phyloP scores from a whole-genome alignment of 257 asterid species.

The Galeopsis tetrahit region DNA sequence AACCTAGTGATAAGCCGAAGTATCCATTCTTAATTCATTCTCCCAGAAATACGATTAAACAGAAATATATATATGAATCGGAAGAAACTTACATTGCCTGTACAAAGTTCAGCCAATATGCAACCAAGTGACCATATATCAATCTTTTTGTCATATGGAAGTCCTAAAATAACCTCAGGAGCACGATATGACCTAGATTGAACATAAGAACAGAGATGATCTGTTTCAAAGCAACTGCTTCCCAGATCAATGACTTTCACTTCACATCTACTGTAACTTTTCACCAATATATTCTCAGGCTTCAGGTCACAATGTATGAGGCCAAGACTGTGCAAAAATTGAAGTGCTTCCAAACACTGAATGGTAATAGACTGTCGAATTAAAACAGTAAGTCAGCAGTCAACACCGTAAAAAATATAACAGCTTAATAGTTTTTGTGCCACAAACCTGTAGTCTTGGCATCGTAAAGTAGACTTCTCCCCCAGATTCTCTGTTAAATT shows the following conservation, averaged over 20 bases:
- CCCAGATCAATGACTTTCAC: conserved; percentile 86
- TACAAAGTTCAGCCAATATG: conserved; percentile 86
- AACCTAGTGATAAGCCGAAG: neutral
- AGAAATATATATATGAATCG: neutral
- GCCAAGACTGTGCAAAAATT: conserved; percentile 69
- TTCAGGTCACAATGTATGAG: conserved; percentile 84
- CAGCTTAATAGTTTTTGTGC: conserved; percentile 9
- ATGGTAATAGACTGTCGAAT: conserved; percentile 67
- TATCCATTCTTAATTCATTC: neutral
- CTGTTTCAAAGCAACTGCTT: conserved; percentile 83
- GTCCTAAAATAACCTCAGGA: conserved; percentile 78
- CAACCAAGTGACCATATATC: conserved; percentile 86
- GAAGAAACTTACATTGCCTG: conserved; percentile 70
- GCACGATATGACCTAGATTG: conserved; percentile 86
- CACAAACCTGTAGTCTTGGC: conserved; percentile 79
- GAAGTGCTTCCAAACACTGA: conserved; percentile 81
- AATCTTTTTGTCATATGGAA: conserved; percentile 71
- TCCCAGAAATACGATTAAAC: neutral
- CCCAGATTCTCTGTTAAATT: conserved; percentile 80
- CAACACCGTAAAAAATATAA: neutral
- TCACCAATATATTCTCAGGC: conserved; percentile 83
- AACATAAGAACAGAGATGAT: conserved; percentile 78
- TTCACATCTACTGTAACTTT: conserved; percentile 86
- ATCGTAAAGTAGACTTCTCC: conserved; percentile 86
- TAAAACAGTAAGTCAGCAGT: conserved; percentile 29